A percentile compares a stretch with the other conserved stretches of the same genome.
phyloP scores from a whole-genome alignment of 805 yeast species.

The Saccharomycopsis sp. region DNA sequence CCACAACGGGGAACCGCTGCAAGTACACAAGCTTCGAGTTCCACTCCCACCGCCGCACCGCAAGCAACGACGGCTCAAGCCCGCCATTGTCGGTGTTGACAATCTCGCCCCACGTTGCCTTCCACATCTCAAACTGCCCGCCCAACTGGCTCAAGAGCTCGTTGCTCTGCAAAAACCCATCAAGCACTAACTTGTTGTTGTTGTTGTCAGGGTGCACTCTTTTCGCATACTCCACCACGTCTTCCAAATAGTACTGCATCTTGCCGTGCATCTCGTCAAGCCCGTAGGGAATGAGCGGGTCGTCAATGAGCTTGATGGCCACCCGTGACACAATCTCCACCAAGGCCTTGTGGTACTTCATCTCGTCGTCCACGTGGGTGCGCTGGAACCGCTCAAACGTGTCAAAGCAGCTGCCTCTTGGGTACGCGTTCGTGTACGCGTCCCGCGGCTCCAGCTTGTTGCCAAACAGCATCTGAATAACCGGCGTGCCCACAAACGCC shows the following conservation, averaged over 20 bases:
- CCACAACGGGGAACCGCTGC: slow-evolving; percentile 43
- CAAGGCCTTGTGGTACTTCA: slow-evolving; percentile 47
- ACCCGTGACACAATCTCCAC: slow-evolving; percentile 46
- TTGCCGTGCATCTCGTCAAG: slow-evolving; percentile 37
- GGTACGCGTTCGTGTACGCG: slow-evolving; percentile 27
- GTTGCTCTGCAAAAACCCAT: slow-evolving; percentile 26
- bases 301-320: slow-evolving; percentile 55
- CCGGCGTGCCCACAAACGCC: slow-evolving; percentile 56
- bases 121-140: slow-evolving; percentile 45
- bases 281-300: slow-evolving; percentile 68
- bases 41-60: slow-evolving; percentile 73
- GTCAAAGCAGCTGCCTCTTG: slow-evolving; percentile 56
- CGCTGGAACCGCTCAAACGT: slow-evolving; percentile 46
- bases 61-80: slow-evolving; percentile 61
- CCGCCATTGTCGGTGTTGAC: slow-evolving; percentile 42
- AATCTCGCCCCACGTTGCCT: slow-evolving; percentile 52
- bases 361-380: slow-evolving; percentile 43
- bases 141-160: slow-evolving; percentile 37
- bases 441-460: slow-evolving; percentile 24
- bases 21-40: slow-evolving; percentile 55
- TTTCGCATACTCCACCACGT: slow-evolving; percentile 33
- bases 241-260: slow-evolving; percentile 37
- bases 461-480: slow-evolving; percentile 48
- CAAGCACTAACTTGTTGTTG: slow-evolving; percentile 28
- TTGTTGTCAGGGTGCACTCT: slow-evolving; percentile 1